Evolutionary conservation across 1,139 yeast species (phyloP).

Genomic region (Yamadazyma blattariae): DNA sequence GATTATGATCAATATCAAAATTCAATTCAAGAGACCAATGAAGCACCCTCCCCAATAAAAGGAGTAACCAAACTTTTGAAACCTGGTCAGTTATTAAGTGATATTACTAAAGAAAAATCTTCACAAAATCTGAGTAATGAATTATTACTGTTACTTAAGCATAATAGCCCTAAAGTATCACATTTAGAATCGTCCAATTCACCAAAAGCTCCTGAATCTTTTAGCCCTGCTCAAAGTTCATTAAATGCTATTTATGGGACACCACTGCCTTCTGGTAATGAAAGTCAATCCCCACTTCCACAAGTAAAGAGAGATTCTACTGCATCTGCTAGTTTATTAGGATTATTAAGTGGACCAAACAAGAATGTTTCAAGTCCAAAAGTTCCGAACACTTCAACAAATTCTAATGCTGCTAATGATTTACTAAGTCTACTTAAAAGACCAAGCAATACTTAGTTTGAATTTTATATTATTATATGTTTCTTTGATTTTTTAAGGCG

Average conservation of each 20-base stretch:
- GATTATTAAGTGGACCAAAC: conserved; percentile 13
- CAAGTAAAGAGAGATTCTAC: conserved; percentile 5
- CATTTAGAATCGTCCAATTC: background rate
- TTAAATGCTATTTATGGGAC: conserved; percentile 11
- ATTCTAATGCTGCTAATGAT: conserved; percentile 14
- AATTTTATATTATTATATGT: background rate
- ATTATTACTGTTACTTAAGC: conserved; percentile 15
- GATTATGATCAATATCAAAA: background rate
- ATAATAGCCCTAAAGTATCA: conserved; percentile 5
- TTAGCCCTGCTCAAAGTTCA: background rate
- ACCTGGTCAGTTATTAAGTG: conserved; percentile 26
- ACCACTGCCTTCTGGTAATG: background rate
- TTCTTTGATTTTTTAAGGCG: background rate
- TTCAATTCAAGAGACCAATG: too few species aligned
- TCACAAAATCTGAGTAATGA: conserved; percentile 10
- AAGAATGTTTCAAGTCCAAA: conserved; percentile 5
- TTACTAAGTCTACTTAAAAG: conserved; percentile 12
- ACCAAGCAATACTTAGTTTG: conserved; percentile 3
- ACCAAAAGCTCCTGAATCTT: background rate
- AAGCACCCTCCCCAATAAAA: background rate
- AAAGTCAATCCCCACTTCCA: background rate
- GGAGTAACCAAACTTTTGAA: conserved; percentile 24
- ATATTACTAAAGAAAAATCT: background rate
- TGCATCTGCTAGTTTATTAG: conserved; percentile 17
- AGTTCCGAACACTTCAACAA: conserved; percentile 3